Conservation (phyloP, 225 moss, liverwort and hornwort genomes). For the Neckera pumila region DNA sequence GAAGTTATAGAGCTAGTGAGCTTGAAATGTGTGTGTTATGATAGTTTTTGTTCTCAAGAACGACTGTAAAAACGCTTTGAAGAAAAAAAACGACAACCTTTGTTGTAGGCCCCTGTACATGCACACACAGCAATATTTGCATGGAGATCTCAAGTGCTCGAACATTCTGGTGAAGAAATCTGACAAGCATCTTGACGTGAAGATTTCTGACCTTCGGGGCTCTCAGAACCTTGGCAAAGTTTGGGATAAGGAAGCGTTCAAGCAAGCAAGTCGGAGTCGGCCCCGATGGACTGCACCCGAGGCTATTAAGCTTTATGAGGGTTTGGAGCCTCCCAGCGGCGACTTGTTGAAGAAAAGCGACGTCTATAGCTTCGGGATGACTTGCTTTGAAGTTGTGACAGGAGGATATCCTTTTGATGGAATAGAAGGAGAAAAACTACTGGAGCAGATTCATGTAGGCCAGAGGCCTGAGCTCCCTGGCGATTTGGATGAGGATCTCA, state of each 20-base stretch:
- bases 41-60: too few relatives aligned
- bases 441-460: not conserved
- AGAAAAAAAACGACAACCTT: too few relatives aligned
- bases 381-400: not conserved
- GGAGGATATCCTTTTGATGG: not conserved
- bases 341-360: not conserved
- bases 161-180: constrained; percentile 12
- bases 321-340: not conserved
- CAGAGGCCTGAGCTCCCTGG: not conserved
- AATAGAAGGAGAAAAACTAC: not conserved
- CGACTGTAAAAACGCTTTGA: too few relatives aligned
- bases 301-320: not conserved
- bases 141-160: constrained; percentile 22
- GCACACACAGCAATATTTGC: not conserved
- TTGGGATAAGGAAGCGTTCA: not conserved
- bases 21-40: too few relatives aligned
- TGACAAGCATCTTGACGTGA: not conserved
- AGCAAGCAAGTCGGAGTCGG: not conserved
- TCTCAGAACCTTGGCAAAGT: not conserved
- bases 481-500: not conserved
- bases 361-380: not conserved
- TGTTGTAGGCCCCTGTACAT: not conserved
- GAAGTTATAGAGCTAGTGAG: too few relatives aligned
- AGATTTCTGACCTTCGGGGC: constrained; percentile 1
- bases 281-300: not conserved